A percentile compares a stretch with the other conserved stretches of the same genome.
Evolutionary conservation across 2,329 filamentous ascomycete genomes (phyloP).

Genomic region (Arthrobotrys conoides): DNA sequence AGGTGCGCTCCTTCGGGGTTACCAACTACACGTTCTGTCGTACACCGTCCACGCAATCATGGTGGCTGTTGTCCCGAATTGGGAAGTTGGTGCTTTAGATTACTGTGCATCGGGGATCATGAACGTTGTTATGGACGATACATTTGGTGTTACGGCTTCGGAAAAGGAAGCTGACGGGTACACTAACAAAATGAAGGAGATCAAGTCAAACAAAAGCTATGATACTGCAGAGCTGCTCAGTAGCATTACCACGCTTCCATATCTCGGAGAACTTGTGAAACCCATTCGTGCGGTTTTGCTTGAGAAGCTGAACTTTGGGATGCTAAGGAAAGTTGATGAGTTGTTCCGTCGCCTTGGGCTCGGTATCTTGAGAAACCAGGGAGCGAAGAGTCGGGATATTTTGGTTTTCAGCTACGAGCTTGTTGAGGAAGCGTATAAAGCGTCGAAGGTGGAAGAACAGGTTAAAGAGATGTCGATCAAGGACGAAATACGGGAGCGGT

Average conservation of each 20-base stretch:
- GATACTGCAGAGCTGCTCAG: constrained; percentile 96
- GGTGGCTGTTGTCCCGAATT: constrained; percentile 79
- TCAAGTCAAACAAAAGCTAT: constrained; percentile 97
- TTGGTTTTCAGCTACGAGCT: constrained; percentile 97
- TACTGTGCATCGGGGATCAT: constrained; percentile 86
- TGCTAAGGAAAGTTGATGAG: constrained; percentile 91
- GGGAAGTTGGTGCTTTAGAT: constrained; percentile 86
- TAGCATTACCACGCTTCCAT: constrained; percentile 81
- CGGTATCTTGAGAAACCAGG: constrained; percentile 85
- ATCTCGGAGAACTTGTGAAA: constrained; percentile 80
- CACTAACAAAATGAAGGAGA: constrained; percentile 93
- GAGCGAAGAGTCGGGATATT: constrained; percentile 82
- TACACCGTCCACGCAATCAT: constrained; percentile 95
- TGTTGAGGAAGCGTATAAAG: constrained; percentile 85
- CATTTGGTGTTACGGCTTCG: constrained; percentile 90
- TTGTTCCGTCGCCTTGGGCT: constrained; percentile 85
- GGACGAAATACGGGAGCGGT: constrained; percentile 77
- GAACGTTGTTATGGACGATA: constrained; percentile 93
- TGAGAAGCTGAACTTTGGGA: constrained; percentile 85
- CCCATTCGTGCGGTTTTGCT: constrained; percentile 84
- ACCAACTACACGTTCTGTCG: constrained; percentile 93
- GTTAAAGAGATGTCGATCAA: constrained; percentile 70
- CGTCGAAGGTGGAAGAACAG: constrained; percentile 70
- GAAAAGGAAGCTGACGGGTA: constrained; percentile 99
- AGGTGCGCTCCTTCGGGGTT: constrained; percentile 84